Conservation (phyloP, 306 rosid species). For the Oemleria cerasiformis region DNA sequence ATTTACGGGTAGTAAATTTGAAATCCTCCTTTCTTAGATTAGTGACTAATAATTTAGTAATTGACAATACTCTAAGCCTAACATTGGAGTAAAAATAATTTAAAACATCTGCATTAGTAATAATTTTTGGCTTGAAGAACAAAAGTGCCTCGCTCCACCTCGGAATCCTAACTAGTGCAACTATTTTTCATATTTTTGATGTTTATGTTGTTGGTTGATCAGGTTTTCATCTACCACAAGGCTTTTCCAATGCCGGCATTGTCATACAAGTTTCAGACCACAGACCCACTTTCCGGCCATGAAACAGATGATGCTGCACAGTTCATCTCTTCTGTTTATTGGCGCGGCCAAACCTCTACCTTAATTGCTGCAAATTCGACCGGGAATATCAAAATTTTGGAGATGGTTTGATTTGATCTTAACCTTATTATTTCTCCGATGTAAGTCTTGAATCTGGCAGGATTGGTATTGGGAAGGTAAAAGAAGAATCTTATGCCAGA, state of each 20-base stretch:
- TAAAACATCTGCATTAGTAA: neutral
- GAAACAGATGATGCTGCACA: conserved; percentile 70
- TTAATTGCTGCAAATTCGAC: conserved; percentile 88
- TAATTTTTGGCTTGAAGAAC: neutral
- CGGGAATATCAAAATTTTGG: conserved; percentile 89
- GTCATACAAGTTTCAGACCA: conserved; percentile 76
- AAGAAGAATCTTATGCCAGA: conserved; percentile 28
- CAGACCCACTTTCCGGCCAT: conserved; percentile 66
- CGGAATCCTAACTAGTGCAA: neutral
- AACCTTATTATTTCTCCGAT: conserved; percentile 11
- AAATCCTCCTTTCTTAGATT: neutral
- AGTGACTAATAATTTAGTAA: neutral
- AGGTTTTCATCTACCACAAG: conserved; percentile 97
- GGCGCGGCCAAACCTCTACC: conserved; percentile 89
- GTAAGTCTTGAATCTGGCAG: conserved; percentile 16
- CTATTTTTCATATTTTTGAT: neutral
- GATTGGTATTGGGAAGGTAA: conserved; percentile 17
- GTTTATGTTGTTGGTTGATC: conserved; percentile 22
- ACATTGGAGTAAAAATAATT: neutral
- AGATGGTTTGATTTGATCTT: conserved; percentile 70
- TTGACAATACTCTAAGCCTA: too few relatives aligned
- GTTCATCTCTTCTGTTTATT: conserved; percentile 86
- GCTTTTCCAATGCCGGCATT: conserved; percentile 95
- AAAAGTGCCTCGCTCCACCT: neutral
- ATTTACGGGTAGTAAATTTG: neutral